A percentile compares a stretch with the other conserved stretches of the same genome.
Conservation (phyloP, 2,329 filamentous ascomycete genomes). For the Byssochlamys sp. region DNA sequence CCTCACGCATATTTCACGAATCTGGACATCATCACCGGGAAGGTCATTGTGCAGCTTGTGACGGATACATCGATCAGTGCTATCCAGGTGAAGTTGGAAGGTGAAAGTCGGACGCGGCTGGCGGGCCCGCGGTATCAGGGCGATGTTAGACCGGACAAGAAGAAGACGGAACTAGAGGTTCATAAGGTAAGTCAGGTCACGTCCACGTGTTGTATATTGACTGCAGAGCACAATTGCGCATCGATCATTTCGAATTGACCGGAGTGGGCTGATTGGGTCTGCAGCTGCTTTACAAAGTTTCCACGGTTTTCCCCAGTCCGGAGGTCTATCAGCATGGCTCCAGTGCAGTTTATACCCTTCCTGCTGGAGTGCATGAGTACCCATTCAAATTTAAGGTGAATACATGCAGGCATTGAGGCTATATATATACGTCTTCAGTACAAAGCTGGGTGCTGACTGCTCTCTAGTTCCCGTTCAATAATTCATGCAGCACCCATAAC, state of each 20-base stretch:
- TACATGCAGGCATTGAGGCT: background rate
- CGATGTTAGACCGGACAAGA: constrained; percentile 37
- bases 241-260: constrained; percentile 2
- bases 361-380: constrained; percentile 39
- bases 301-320: constrained; percentile 37
- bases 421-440: background rate
- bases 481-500: constrained; percentile 37
- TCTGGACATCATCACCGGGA: constrained; percentile 38
- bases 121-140: constrained; percentile 30
- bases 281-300: constrained; percentile 40
- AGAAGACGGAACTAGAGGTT: constrained; percentile 39
- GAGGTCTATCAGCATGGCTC: constrained; percentile 30
- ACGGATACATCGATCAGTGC: constrained; percentile 35
- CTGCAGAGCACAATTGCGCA: background rate
- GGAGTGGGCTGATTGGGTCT: background rate
- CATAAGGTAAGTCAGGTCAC: constrained; percentile 34
- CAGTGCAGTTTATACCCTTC: constrained; percentile 35
- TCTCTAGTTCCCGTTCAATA: constrained; percentile 40
- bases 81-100: constrained; percentile 42
- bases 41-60: constrained; percentile 33
- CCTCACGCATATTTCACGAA: constrained; percentile 39
- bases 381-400: constrained; percentile 42
- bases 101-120: constrained; percentile 39
- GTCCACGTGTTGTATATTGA: background rate
- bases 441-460: background rate